phyloP scores from a whole-genome alignment of 169 alveolate species.

The Sarcocystis neurona region DNA sequence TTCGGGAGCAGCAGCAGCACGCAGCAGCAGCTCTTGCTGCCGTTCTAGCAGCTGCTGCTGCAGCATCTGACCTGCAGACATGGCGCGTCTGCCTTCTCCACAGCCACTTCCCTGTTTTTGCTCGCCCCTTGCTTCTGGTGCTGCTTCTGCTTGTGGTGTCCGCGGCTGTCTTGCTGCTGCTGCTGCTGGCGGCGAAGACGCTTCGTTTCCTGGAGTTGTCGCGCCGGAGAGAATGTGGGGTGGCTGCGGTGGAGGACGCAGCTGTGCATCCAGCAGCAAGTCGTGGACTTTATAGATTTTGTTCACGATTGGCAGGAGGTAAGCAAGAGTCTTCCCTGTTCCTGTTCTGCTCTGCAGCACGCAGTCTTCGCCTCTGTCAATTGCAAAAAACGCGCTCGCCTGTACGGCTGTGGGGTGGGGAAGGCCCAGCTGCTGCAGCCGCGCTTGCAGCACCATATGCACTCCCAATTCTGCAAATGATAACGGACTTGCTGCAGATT shows the following conservation, averaged over 20 bases:
- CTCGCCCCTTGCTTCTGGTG: neutral
- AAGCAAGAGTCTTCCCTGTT: constrained; percentile 38
- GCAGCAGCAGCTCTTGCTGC: neutral
- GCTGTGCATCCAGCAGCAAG: neutral
- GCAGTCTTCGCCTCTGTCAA: constrained; percentile 29
- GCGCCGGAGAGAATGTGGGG: neutral
- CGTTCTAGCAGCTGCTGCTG: neutral
- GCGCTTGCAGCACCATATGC: constrained; percentile 19
- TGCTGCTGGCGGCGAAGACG: neutral
- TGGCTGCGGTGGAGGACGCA: neutral
- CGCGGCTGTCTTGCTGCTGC: neutral
- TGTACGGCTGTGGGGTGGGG: constrained; percentile 14
- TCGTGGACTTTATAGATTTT: constrained; percentile 41
- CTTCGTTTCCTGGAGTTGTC: neutral
- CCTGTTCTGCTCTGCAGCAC: constrained; percentile 6
- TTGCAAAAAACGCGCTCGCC: constrained; percentile 33
- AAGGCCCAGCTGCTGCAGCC: constrained; percentile 17
- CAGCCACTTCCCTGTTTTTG: neutral
- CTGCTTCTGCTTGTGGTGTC: no score
- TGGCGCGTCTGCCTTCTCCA: neutral
- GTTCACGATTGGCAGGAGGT: constrained; percentile 40
- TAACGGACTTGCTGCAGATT: neutral
- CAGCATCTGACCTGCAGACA: constrained; percentile 2
- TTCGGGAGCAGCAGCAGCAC: neutral
- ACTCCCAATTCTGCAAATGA: neutral